Evolutionary conservation across 345 rosid species (phyloP).

Genomic region (Leavenworthia alabamica): DNA sequence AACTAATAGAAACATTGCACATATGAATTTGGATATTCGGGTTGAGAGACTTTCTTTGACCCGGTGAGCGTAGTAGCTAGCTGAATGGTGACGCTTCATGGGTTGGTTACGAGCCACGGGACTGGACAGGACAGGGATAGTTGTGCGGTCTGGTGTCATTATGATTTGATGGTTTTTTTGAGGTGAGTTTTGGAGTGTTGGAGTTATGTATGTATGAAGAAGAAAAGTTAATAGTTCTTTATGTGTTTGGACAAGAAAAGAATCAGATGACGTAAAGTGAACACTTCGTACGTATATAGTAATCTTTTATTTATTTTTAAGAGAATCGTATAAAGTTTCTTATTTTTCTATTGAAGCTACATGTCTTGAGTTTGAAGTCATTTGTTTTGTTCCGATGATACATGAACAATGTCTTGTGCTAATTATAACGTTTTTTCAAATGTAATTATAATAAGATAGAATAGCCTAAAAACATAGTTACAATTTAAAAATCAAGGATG

Average conservation of each 20-base stretch:
- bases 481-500: too few species aligned
- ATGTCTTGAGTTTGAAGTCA: neutral
- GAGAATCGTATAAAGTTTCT: slow-evolving; percentile 21
- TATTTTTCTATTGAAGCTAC: neutral
- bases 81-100: slow-evolving; percentile 37
- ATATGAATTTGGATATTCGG: slow-evolving; percentile 53
- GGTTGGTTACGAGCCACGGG: slow-evolving; percentile 5
- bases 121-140: slow-evolving; percentile 24
- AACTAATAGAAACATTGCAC: slow-evolving; percentile 45
- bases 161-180: neutral
- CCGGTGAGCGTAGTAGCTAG: slow-evolving; percentile 52
- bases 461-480: too few species aligned
- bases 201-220: slow-evolving; percentile 9
- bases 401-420: neutral
- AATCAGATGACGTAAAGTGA: slow-evolving; percentile 35
- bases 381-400: neutral
- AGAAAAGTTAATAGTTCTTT: slow-evolving; percentile 26
- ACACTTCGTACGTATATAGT: slow-evolving; percentile 5
- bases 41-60: slow-evolving; percentile 65
- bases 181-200: too few species aligned
- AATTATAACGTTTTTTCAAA: neutral
- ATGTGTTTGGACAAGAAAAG: slow-evolving; percentile 41
- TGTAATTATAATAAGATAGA: too few species aligned
- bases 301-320: neutral
- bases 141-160: slow-evolving; percentile 19